A percentile compares a stretch with the other conserved stretches of the same genome.
Conservation (phyloP, 257 asterid genomes). For the Fraxinus cuspidata region DNA sequence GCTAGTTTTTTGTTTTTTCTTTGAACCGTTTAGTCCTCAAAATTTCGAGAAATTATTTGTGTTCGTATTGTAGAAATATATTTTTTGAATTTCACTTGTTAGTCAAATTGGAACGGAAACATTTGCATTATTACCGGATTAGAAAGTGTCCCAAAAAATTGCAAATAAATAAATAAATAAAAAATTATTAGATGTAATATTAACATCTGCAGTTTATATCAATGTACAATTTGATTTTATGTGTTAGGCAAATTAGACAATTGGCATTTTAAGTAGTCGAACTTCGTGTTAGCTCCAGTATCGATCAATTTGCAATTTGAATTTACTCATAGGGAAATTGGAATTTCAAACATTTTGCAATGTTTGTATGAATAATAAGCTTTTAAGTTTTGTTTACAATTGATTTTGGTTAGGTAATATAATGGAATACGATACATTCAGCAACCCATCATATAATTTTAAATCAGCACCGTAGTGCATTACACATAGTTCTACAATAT, state of each 20-base stretch:
- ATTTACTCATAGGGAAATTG: neutral
- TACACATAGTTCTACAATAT: too few relatives aligned
- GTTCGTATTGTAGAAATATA: neutral
- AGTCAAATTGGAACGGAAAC: neutral
- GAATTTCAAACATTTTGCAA: neutral
- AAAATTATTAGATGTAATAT: neutral
- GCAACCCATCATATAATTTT: too few relatives aligned
- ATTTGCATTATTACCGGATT: neutral
- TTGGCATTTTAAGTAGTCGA: neutral
- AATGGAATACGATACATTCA: too few relatives aligned
- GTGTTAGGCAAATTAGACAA: neutral
- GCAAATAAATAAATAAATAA: too few relatives aligned
- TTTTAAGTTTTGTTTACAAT: too few relatives aligned
- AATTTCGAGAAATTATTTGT: neutral
- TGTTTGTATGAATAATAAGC: too few relatives aligned
- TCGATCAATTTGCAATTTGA: neutral
- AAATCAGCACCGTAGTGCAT: too few relatives aligned
- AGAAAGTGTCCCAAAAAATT: neutral
- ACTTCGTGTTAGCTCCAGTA: too few relatives aligned
- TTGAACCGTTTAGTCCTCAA: neutral
- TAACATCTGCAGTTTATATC: neutral
- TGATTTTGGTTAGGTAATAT: too few relatives aligned
- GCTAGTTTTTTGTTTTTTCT: conserved; percentile 8
- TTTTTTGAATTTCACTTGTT: neutral
- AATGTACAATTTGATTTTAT: neutral